These are phyloP conservation scores for Akanthomyces dipterigenus DNA, from an alignment of 2,329 filamentous ascomycete genomes.

Conservation along the genomic window DNA sequence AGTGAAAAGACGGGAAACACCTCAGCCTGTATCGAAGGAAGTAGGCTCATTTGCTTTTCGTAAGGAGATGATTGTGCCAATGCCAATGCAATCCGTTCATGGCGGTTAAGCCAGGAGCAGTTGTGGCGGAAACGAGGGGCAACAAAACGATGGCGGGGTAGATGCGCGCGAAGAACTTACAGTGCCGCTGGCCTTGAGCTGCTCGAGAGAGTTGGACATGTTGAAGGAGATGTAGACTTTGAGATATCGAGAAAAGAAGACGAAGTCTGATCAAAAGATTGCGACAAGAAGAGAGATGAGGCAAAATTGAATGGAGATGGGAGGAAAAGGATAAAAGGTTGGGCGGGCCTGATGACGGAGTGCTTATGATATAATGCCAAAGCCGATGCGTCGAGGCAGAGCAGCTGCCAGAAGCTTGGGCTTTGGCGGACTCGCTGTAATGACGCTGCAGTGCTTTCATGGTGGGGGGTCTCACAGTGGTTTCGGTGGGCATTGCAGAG, in stretches of 20 bases:
- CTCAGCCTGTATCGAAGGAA: too few relatives aligned
- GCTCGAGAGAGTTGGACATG: conserved; percentile 82
- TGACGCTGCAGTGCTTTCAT: not conserved
- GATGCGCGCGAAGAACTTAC: conserved; percentile 47
- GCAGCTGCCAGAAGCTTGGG: not conserved
- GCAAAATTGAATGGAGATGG: conserved; percentile 6
- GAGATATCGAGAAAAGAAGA: not conserved
- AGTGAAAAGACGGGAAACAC: not conserved
- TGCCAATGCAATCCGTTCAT: not conserved
- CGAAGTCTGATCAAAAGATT: conserved; percentile 5
- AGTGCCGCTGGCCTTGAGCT: conserved; percentile 87
- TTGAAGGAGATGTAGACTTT: conserved; percentile 11
- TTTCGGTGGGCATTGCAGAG: not conserved
- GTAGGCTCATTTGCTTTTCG: not conserved
- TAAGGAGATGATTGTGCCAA: not conserved
- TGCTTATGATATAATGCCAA: conserved; percentile 5
- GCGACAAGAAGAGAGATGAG: not conserved
- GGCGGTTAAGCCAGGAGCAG: not conserved
- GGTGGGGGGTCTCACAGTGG: not conserved
- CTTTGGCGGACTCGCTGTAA: not conserved
- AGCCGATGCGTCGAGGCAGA: not conserved
- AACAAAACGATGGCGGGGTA: conserved; percentile 20
- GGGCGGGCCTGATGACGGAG: conserved; percentile 9
- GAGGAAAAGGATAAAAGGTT: conserved; percentile 6
- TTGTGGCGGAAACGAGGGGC: conserved; percentile 10